These are phyloP conservation scores for Dendrobium catenatum DNA, from an alignment of 106 monocot species.

Conservation along the genomic window DNA sequence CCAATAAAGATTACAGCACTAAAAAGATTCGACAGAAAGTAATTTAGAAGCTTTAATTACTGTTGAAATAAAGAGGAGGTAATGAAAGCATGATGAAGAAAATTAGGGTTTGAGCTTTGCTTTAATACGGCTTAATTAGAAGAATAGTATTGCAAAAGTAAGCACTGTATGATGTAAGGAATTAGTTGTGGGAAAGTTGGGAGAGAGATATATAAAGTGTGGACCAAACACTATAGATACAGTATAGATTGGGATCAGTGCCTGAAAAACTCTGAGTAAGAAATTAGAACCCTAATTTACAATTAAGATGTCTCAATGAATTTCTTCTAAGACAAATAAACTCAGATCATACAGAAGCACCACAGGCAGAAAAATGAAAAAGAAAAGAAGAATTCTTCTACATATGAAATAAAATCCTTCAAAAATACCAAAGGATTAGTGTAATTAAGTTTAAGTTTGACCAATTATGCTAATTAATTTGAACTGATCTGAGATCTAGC, in stretches of 20 bases:
- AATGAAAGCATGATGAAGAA: conserved; percentile 30
- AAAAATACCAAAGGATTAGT: no score
- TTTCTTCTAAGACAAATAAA: not conserved
- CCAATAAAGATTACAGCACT: no score
- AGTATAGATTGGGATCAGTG: conserved; percentile 24
- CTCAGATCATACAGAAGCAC: not conserved
- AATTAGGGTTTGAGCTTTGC: not conserved
- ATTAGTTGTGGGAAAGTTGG: not conserved
- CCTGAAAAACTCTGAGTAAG: not conserved
- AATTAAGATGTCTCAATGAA: not conserved
- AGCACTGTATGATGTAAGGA: no score
- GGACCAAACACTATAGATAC: not conserved
- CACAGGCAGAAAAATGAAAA: not conserved
- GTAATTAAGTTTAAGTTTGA: no score
- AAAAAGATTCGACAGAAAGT: no score
- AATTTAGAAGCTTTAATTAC: no score
- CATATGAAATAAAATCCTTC: no score
- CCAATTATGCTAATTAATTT: no score
- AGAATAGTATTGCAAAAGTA: no score
- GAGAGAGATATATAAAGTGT: not conserved
- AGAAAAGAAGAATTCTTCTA: no score
- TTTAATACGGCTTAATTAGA: not conserved
- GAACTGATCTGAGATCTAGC: no score
- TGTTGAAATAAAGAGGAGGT: conserved; percentile 25
- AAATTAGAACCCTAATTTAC: conserved; percentile 1